A percentile compares a stretch with the other conserved stretches of the same genome.
phyloP scores from a whole-genome alignment of 2,329 filamentous ascomycete species.

The Plenodomus biglobosus region DNA sequence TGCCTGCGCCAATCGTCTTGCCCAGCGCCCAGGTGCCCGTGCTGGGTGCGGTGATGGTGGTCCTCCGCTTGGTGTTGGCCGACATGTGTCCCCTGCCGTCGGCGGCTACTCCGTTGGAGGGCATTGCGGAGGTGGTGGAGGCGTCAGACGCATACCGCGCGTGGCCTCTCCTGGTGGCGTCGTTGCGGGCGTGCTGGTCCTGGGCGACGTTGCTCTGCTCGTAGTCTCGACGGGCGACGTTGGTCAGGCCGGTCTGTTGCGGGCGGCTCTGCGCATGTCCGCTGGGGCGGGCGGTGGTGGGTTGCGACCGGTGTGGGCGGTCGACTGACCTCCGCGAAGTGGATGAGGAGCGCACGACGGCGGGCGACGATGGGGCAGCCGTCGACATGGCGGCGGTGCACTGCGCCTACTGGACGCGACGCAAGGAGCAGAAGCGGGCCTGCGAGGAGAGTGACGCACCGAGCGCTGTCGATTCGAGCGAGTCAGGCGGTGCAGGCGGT shows the following conservation, averaged over 20 bases:
- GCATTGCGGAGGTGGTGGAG: slow-evolving; percentile 41
- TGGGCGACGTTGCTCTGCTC: slow-evolving; percentile 69
- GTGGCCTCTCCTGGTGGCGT: slow-evolving; percentile 54
- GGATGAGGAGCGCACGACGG: slow-evolving; percentile 42
- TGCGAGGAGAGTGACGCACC: slow-evolving; percentile 18
- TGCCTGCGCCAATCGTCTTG: slow-evolving; percentile 95
- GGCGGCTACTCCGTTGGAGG: slow-evolving; percentile 41
- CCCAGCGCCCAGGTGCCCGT: slow-evolving; percentile 91
- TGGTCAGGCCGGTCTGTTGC: slow-evolving; percentile 51
- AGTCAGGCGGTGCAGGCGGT: slow-evolving; percentile 14
- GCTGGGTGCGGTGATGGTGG: slow-evolving; percentile 81
- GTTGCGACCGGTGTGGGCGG: slow-evolving; percentile 42
- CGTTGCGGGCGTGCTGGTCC: slow-evolving; percentile 56
- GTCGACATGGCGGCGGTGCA: slow-evolving; percentile 37
- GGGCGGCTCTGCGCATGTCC: slow-evolving; percentile 37
- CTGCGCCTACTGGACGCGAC: slow-evolving; percentile 17
- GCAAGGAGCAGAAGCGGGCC: slow-evolving; percentile 31
- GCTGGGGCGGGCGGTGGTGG: slow-evolving; percentile 36
- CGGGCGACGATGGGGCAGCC: slow-evolving; percentile 47
- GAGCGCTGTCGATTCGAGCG: slow-evolving; percentile 16
- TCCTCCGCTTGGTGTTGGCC: slow-evolving; percentile 55
- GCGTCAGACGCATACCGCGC: slow-evolving; percentile 51
- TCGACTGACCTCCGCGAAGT: slow-evolving; percentile 36
- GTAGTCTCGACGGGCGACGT: slow-evolving; percentile 68
- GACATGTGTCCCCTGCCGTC: slow-evolving; percentile 30